These are phyloP conservation scores for Malbranchea zuffiana DNA, from an alignment of 2,329 filamentous ascomycete genomes.

Conservation along the genomic window DNA sequence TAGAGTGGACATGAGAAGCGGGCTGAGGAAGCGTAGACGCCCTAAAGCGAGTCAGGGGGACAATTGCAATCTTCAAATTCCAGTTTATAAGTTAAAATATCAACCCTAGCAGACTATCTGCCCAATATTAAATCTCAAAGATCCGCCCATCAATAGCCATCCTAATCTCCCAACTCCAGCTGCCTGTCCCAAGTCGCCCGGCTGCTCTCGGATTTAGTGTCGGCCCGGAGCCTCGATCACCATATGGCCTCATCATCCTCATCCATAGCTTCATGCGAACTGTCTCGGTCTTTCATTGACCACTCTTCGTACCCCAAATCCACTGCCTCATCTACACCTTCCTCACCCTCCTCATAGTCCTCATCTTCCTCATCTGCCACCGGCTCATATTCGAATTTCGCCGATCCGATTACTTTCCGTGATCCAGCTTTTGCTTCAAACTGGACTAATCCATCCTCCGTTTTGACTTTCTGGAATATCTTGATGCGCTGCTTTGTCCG, in stretches of 20 bases:
- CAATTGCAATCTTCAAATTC: not conserved
- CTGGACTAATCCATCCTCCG: conserved; percentile 1
- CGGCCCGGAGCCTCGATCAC: not conserved
- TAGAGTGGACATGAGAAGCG: conserved; percentile 36
- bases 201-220: no score
- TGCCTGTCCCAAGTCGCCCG: no score
- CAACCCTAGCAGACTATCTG: no score
- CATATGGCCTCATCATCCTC: conserved; percentile 3
- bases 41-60: not conserved
- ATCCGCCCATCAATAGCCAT: not conserved
- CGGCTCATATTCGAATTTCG: conserved; percentile 3
- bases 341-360: not conserved
- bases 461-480: conserved; percentile 4
- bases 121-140: no score
- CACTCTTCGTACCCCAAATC: not conserved
- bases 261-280: not conserved
- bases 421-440: not conserved
- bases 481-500: not conserved
- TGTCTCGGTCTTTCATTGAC: not conserved
- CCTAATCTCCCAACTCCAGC: conserved; percentile 1
- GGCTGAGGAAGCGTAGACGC: no score
- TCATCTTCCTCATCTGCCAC: not conserved
- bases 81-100: no score
- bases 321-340: not conserved
- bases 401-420: not conserved